These are phyloP conservation scores for Vitis hybrid DNA, from an alignment of 177 flowering plant genomes.

Conservation along the genomic window DNA sequence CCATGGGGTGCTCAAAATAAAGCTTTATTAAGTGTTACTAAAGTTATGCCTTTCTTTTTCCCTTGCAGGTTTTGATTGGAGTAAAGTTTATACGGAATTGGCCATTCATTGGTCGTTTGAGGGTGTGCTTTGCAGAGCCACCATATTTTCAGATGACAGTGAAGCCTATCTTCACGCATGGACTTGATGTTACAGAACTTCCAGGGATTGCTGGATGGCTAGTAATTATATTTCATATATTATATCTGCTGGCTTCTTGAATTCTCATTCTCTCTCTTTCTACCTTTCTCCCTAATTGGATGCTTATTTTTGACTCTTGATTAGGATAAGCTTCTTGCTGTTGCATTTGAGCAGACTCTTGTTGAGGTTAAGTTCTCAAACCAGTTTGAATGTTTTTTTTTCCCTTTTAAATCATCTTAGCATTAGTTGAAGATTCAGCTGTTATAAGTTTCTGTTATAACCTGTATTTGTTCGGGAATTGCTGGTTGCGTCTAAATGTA, in stretches of 20 bases:
- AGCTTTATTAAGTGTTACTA: neutral
- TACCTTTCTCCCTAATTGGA: constrained; percentile 6
- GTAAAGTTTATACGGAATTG: constrained; percentile 76
- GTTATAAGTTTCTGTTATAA: neutral
- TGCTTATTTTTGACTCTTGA: constrained; percentile 8
- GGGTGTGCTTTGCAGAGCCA: constrained; percentile 91
- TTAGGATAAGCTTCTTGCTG: constrained; percentile 86
- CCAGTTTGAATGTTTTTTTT: neutral
- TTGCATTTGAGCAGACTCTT: constrained; percentile 94
- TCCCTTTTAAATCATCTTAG: neutral
- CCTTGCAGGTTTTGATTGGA: constrained; percentile 78
- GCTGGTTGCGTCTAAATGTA: constrained; percentile 4
- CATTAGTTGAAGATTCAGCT: neutral
- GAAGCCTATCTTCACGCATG: constrained; percentile 82
- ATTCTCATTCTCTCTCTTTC: neutral
- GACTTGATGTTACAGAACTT: constrained; percentile 88
- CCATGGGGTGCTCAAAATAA: neutral
- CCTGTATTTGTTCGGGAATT: neutral
- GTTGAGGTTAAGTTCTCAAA: constrained; percentile 64
- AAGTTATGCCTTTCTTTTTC: constrained; percentile 1
- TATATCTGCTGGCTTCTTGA: neutral
- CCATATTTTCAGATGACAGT: constrained; percentile 98
- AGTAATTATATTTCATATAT: constrained; percentile 35
- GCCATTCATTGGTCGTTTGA: constrained; percentile 87
- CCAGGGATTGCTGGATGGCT: constrained; percentile 99